These are phyloP conservation scores for Helotiales sp. DNA, from an alignment of 2,329 filamentous ascomycete genomes.

Conservation along the genomic window DNA sequence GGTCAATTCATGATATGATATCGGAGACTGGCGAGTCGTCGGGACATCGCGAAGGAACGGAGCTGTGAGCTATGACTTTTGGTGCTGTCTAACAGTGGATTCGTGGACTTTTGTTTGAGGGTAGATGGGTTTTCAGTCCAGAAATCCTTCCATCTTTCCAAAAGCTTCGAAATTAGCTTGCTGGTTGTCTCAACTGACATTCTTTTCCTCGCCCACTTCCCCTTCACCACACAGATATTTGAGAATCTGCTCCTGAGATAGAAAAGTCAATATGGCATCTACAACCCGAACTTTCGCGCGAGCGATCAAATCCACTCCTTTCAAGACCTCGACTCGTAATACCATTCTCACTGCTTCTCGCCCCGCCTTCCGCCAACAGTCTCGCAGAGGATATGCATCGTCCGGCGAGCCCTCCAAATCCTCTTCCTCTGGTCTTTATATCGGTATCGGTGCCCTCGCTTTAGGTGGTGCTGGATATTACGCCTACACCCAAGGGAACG, in stretches of 20 bases:
- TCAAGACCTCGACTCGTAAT: conserved; percentile 59
- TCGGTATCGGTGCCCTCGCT: conserved; percentile 57
- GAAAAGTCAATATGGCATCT: conserved; percentile 37
- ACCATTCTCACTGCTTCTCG: conserved; percentile 59
- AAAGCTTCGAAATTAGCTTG: neutral
- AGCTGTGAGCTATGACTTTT: too few species aligned
- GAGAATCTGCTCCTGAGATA: neutral
- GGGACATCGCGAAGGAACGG: neutral
- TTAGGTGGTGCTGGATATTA: conserved; percentile 66
- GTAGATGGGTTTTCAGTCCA: too few species aligned
- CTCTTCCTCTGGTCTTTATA: conserved; percentile 53
- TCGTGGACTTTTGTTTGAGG: neutral
- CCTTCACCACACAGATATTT: neutral
- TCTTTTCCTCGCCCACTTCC: neutral
- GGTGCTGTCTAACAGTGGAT: too few species aligned
- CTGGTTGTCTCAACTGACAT: neutral
- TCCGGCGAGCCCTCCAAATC: conserved; percentile 64
- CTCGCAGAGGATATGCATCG: conserved; percentile 78
- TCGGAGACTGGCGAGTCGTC: neutral
- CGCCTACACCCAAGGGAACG: conserved; percentile 60
- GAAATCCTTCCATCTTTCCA: too few species aligned
- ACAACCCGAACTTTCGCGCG: conserved; percentile 40
- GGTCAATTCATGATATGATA: neutral
- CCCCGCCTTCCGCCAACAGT: conserved; percentile 71
- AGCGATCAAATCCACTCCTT: conserved; percentile 37